Percentiles rank a stretch among this genome's conserved stretches.
Conservation (phyloP, 2,329 filamentous ascomycete genomes). For the Xylaria hypoxylon region DNA sequence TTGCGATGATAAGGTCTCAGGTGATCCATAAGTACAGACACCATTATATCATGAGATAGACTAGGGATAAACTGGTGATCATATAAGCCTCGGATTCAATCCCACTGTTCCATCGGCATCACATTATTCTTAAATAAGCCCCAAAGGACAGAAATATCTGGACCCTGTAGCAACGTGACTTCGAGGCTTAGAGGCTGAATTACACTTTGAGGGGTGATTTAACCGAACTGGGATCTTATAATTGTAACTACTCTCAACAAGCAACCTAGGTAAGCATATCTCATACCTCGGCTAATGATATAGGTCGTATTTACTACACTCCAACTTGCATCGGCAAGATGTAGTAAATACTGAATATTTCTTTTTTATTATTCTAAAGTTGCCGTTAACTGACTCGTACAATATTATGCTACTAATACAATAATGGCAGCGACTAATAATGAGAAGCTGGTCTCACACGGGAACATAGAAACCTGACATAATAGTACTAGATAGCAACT, state of each 20-base stretch:
- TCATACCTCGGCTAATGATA: constrained; percentile 5
- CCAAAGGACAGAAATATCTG: not conserved
- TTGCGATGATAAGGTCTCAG: not conserved
- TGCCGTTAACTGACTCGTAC: not conserved
- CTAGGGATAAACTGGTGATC: not conserved
- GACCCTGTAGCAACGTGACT: not conserved
- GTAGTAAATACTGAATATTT: not conserved
- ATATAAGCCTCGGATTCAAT: not conserved
- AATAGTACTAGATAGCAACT: not conserved
- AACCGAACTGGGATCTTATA: constrained; percentile 19
- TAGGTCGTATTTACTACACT: not conserved
- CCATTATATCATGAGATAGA: not conserved
- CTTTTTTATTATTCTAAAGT: not conserved
- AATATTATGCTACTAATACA: not conserved
- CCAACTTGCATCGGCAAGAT: not conserved
- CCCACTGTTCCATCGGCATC: not conserved
- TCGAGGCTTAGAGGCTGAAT: constrained; percentile 24
- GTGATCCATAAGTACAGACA: not conserved
- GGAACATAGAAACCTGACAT: not conserved
- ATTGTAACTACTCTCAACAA: not conserved
- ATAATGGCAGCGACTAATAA: not conserved
- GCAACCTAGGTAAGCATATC: not conserved
- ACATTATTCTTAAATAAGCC: not conserved
- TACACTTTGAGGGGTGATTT: constrained; percentile 26
- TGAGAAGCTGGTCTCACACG: not conserved